Conservation (phyloP, 139 green algal genomes). For the Klebsormidium nitens region DNA sequence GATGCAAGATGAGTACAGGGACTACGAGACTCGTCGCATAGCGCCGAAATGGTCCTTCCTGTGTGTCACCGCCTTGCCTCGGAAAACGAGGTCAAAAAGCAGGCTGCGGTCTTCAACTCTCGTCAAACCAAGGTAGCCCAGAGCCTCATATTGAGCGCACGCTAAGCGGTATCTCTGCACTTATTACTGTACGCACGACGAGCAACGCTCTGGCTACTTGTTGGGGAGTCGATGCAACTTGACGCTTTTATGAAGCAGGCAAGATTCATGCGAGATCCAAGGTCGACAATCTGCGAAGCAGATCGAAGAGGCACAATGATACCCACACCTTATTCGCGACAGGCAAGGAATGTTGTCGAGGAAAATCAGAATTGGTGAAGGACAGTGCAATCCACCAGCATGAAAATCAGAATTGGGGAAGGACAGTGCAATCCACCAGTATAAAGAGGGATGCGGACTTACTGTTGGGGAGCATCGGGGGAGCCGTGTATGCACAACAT, state of each 20-base stretch:
- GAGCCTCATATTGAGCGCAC: neutral
- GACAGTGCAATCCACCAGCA: neutral
- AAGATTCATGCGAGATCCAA: too few relatives aligned
- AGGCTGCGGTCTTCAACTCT: neutral
- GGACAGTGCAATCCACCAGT: neutral
- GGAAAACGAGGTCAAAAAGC: neutral
- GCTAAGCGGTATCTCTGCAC: neutral
- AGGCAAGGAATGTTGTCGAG: too few relatives aligned
- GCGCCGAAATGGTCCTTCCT: too few relatives aligned
- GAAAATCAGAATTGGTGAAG: too few relatives aligned
- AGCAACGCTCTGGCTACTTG: too few relatives aligned
- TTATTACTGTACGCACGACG: too few relatives aligned
- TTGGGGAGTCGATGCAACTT: too few relatives aligned
- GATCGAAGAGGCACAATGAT: too few relatives aligned
- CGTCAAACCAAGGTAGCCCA: neutral
- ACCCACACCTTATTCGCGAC: too few relatives aligned
- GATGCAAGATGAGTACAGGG: constrained; percentile 16
- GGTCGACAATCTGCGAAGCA: too few relatives aligned
- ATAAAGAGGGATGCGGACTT: constrained; percentile 12
- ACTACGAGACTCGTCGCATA: too few relatives aligned
- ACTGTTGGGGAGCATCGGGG: constrained; percentile 49
- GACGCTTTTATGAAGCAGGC: too few relatives aligned
- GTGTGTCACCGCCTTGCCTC: neutral
- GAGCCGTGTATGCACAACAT: constrained; percentile 50
- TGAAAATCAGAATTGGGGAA: constrained; percentile 10